Percentiles rank a stretch among this genome's conserved stretches.
These are phyloP conservation scores for Neonectria neomacrospora DNA, from an alignment of 2,329 filamentous ascomycete genomes.

Conservation along the genomic window DNA sequence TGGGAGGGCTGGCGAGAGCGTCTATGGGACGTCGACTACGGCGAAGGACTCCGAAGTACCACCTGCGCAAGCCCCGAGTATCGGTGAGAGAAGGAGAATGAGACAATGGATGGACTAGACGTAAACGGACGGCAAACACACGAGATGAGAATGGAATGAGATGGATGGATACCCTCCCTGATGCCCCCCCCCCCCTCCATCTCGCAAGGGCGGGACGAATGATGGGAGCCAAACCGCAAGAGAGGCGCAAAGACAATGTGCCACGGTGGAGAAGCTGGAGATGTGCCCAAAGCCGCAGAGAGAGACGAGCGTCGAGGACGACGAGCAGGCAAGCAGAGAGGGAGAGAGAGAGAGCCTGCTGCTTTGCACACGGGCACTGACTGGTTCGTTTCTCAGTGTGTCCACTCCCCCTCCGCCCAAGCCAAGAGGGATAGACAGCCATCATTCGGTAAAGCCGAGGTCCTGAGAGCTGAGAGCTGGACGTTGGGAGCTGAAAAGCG, in stretches of 20 bases:
- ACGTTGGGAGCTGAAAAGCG: not conserved
- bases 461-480: not conserved
- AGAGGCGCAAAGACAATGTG: conserved; percentile 6
- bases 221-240: conserved; percentile 6
- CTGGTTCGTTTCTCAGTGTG: not conserved
- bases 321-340: not conserved
- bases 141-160: conserved; percentile 11
- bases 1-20: conserved; percentile 6
- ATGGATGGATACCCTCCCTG: conserved; percentile 8
- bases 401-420: not conserved
- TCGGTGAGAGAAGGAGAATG: conserved; percentile 15
- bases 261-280: conserved; percentile 6
- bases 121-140: not conserved
- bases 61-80: conserved; percentile 8
- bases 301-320: not conserved
- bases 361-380: conserved; percentile 1
- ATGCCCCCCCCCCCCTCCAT: not conserved
- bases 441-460: conserved; percentile 10
- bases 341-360: no score
- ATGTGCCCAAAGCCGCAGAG: no score
- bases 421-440: not conserved
- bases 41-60: conserved; percentile 6
- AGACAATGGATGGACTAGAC: no score
- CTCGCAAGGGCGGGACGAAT: conserved; percentile 1
- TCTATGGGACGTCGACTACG: conserved; percentile 10